Evolutionary conservation across 2,329 filamentous ascomycete genomes (phyloP).

Genomic region (Neonectria sp.): DNA sequence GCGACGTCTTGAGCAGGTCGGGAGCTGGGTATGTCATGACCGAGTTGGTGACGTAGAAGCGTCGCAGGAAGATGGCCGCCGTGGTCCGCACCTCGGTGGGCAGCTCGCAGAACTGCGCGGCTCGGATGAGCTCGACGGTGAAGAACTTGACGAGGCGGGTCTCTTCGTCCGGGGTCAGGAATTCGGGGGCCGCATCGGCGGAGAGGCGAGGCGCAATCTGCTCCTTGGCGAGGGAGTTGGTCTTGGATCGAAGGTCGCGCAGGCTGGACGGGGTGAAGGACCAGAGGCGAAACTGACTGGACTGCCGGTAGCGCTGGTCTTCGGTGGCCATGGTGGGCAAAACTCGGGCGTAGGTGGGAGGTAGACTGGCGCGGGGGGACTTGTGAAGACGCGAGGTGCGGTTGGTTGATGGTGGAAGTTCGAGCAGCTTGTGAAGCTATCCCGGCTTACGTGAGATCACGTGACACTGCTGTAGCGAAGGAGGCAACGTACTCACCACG

Average conservation of each 20-base stretch:
- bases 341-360: not conserved
- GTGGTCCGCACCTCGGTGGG: constrained; percentile 72
- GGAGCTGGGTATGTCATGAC: constrained; percentile 97
- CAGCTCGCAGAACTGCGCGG: constrained; percentile 67
- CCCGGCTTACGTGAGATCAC: constrained; percentile 11
- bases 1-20: constrained; percentile 88
- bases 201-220: constrained; percentile 73
- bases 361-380: not conserved
- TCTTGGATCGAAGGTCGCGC: constrained; percentile 79
- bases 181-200: constrained; percentile 75
- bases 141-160: constrained; percentile 86
- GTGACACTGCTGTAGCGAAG: not conserved
- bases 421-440: constrained; percentile 12
- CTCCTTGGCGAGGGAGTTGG: constrained; percentile 80
- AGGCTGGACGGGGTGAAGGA: constrained; percentile 86
- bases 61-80: constrained; percentile 89
- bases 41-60: constrained; percentile 96
- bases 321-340: constrained; percentile 77
- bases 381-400: constrained; percentile 1
- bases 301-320: constrained; percentile 91
- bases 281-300: constrained; percentile 93
- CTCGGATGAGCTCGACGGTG: constrained; percentile 70
- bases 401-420: not conserved
- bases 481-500: not conserved
- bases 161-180: constrained; percentile 88